Conservation (phyloP, 345 rosid genomes). For the Pseudoturritis turrita region DNA sequence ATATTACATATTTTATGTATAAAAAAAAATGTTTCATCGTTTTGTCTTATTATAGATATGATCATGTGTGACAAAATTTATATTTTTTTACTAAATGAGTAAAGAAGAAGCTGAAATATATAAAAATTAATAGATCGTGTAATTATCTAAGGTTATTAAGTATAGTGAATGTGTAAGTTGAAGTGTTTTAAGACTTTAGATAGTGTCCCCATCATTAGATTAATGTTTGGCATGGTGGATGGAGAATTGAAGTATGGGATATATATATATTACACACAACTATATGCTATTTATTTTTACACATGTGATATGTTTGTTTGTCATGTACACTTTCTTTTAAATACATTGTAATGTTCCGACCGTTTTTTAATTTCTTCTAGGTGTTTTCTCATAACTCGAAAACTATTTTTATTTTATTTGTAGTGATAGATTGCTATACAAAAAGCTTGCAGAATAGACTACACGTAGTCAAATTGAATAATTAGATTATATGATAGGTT, state of each 20-base stretch:
- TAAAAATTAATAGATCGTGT: too few relatives aligned
- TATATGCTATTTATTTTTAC: slow-evolving; percentile 13
- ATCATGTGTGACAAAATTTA: slow-evolving; percentile 3
- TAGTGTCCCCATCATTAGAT: slow-evolving; percentile 26
- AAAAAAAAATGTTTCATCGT: slow-evolving; percentile 12
- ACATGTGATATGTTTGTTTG: slow-evolving; percentile 30
- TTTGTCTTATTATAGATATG: slow-evolving; percentile 24
- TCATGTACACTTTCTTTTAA: slow-evolving; percentile 3
- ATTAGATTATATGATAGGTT: too few relatives aligned
- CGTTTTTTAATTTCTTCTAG: background rate
- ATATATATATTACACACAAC: slow-evolving; percentile 4
- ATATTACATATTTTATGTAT: background rate
- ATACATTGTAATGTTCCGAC: background rate
- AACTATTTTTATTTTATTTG: too few relatives aligned
- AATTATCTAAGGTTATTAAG: background rate
- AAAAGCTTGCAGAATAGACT: too few relatives aligned
- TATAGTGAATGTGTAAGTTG: background rate
- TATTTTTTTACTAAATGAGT: background rate
- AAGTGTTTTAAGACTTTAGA: background rate
- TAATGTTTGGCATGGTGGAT: slow-evolving; percentile 33
- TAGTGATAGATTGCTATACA: too few relatives aligned
- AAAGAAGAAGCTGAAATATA: background rate
- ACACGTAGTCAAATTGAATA: too few relatives aligned
- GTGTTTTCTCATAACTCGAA: too few relatives aligned
- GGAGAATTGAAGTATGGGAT: slow-evolving; percentile 22